Conservation (phyloP, 2,329 filamentous ascomycete species). For the Endoconidiophora polonica region DNA sequence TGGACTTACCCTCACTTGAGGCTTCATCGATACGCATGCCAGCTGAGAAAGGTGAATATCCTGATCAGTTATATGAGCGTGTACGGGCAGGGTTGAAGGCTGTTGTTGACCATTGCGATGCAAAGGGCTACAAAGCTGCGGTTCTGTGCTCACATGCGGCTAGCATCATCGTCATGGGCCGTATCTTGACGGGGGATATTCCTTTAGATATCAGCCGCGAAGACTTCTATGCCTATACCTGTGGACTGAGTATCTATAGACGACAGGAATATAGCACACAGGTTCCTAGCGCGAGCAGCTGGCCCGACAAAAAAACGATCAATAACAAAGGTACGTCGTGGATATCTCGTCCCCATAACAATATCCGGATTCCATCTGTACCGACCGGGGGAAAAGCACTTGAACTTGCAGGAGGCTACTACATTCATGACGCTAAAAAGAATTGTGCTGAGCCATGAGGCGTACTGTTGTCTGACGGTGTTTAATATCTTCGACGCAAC, state of each 20-base stretch:
- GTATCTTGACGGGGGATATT: conserved; percentile 63
- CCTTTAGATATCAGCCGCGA: conserved; percentile 54
- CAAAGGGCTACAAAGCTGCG: conserved; percentile 50
- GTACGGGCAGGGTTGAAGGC: conserved; percentile 51
- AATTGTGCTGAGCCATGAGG: no score
- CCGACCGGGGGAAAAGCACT: not conserved
- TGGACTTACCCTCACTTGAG: conserved; percentile 40
- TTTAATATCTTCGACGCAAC: not conserved
- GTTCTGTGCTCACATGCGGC: conserved; percentile 84
- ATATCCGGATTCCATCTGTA: no score
- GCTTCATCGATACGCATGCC: conserved; percentile 42
- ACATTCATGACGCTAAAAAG: no score
- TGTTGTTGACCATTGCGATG: conserved; percentile 58
- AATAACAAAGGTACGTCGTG: not conserved
- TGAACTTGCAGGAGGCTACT: not conserved
- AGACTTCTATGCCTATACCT: conserved; percentile 76
- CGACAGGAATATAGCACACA: not conserved
- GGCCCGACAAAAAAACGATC: not conserved
- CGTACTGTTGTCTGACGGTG: no score
- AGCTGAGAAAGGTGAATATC: conserved; percentile 53
- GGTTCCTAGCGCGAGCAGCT: not conserved
- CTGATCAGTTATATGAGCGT: conserved; percentile 64
- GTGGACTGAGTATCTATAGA: conserved; percentile 52
- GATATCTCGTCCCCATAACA: not conserved
- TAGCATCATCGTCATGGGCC: conserved; percentile 69